Conservation (phyloP, 208 protist species). For the Crithidia acanthocephali region DNA sequence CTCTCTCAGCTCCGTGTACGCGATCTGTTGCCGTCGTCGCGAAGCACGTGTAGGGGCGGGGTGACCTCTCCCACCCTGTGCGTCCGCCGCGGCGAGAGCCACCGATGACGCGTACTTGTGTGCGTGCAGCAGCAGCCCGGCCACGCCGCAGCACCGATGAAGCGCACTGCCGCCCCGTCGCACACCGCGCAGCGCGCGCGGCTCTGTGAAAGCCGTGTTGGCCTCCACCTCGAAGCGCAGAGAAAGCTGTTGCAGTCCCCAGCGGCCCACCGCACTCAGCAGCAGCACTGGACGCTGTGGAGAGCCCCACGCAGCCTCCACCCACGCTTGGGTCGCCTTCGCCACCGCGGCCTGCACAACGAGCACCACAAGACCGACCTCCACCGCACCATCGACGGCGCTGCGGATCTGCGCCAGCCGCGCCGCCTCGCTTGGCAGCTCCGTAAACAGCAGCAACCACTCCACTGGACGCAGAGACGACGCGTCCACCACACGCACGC, state of each 20-base stretch:
- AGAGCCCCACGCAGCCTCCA: slow-evolving; percentile 51
- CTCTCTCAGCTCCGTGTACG: slow-evolving; percentile 28
- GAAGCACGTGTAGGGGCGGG: not conserved
- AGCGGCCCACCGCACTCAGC: slow-evolving; percentile 50
- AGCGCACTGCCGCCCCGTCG: not conserved
- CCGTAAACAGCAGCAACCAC: slow-evolving; percentile 50
- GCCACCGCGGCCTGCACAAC: slow-evolving; percentile 47
- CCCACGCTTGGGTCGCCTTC: slow-evolving; percentile 27
- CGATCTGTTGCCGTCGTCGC: not conserved
- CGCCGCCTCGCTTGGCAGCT: slow-evolving; percentile 27
- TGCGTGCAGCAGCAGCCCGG: slow-evolving; percentile 15
- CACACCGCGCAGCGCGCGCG: slow-evolving; percentile 19
- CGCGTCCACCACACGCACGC: slow-evolving; percentile 19
- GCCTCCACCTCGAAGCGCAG: slow-evolving; percentile 53
- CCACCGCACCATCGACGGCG: slow-evolving; percentile 6
- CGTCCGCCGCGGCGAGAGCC: not conserved
- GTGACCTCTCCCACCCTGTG: not conserved
- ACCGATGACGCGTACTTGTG: slow-evolving; percentile 22
- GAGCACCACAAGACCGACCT: slow-evolving; percentile 43
- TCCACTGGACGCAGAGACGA: slow-evolving; percentile 28
- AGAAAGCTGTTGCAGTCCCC: slow-evolving; percentile 54
- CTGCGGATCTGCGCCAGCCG: slow-evolving; percentile 7
- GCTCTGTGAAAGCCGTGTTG: slow-evolving; percentile 37
- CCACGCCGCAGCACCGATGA: slow-evolving; percentile 21
- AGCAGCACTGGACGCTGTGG: slow-evolving; percentile 47